Percentiles rank a stretch among this genome's conserved stretches.
These are phyloP conservation scores for Podaxis sp. DNA, from an alignment of 768 basidiomycete genomes.

Conservation along the genomic window DNA sequence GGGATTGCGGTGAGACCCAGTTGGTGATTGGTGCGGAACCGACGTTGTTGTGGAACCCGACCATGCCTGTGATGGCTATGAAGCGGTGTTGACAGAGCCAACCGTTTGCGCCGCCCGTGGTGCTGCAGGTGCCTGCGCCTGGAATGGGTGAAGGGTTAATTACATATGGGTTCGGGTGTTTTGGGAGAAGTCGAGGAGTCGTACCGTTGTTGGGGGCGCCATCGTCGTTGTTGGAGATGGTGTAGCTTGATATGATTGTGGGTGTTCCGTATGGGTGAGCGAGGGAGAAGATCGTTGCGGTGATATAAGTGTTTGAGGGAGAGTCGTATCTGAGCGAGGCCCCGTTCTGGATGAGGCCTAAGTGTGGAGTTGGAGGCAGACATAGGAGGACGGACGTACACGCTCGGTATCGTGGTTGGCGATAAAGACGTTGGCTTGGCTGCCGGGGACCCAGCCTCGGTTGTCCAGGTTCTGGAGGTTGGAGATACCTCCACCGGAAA, in stretches of 20 bases:
- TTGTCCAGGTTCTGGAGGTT: constrained; percentile 50
- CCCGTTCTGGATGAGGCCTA: constrained; percentile 38
- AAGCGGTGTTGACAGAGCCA: constrained; percentile 71
- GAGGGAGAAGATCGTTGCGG: constrained; percentile 61
- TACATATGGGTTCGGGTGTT: background rate
- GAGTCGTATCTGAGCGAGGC: constrained; percentile 57
- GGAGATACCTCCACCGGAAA: constrained; percentile 49
- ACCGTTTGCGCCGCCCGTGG: constrained; percentile 49
- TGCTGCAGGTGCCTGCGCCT: constrained; percentile 50
- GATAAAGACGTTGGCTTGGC: constrained; percentile 61
- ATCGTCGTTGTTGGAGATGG: constrained; percentile 46
- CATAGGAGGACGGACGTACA: constrained; percentile 22
- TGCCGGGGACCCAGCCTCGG: constrained; percentile 55
- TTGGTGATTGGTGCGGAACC: constrained; percentile 47
- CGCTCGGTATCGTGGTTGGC: constrained; percentile 72
- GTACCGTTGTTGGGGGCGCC: constrained; percentile 61
- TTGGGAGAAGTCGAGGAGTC: background rate
- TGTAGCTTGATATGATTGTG: constrained; percentile 59
- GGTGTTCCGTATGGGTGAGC: constrained; percentile 69
- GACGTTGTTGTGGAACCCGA: constrained; percentile 61
- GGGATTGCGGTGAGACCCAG: constrained; percentile 55
- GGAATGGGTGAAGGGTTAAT: background rate
- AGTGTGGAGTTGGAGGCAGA: background rate
- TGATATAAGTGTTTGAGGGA: constrained; percentile 61
- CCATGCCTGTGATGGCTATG: constrained; percentile 57